Percentiles rank a stretch among this genome's conserved stretches.
Conservation (phyloP, 2,329 filamentous ascomycete genomes). For the Rosellinia necatrix region DNA sequence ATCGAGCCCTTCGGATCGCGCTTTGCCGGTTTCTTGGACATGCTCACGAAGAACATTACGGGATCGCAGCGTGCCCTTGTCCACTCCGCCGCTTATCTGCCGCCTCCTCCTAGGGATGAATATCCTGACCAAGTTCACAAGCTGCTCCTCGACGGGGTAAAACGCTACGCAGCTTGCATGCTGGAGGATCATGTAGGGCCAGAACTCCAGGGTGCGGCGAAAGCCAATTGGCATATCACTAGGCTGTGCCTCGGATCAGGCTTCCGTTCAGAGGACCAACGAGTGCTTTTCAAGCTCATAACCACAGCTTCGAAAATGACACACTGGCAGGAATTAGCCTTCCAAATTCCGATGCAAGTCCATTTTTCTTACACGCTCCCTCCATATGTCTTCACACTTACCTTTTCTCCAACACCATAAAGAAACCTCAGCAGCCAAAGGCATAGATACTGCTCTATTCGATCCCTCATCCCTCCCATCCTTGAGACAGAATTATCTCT, state of each 20-base stretch:
- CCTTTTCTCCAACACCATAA: background rate
- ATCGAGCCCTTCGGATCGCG: constrained; percentile 1
- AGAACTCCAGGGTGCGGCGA: background rate
- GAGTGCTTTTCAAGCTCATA: constrained; percentile 9
- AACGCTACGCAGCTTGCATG: constrained; percentile 1
- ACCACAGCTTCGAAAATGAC: constrained; percentile 5
- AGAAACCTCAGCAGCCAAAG: background rate
- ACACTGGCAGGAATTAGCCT: constrained; percentile 8
- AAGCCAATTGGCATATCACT: constrained; percentile 7
- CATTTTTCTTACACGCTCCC: background rate
- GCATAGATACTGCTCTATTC: background rate
- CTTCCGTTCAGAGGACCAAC: background rate
- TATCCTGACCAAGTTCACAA: constrained; percentile 9
- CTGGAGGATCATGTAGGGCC: background rate
- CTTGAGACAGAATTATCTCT: background rate
- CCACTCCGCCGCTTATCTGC: constrained; percentile 1
- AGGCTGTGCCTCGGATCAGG: constrained; percentile 8
- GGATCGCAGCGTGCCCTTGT: background rate
- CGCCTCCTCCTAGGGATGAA: constrained; percentile 1
- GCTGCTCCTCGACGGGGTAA: constrained; percentile 5
- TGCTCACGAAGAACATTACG: background rate
- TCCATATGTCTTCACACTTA: background rate
- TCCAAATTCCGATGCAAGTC: constrained; percentile 10
- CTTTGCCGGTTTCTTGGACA: background rate
- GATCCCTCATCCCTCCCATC: background rate